Conservation (phyloP, 352 stramenopile genomes). For the Lagenidium sp. region DNA sequence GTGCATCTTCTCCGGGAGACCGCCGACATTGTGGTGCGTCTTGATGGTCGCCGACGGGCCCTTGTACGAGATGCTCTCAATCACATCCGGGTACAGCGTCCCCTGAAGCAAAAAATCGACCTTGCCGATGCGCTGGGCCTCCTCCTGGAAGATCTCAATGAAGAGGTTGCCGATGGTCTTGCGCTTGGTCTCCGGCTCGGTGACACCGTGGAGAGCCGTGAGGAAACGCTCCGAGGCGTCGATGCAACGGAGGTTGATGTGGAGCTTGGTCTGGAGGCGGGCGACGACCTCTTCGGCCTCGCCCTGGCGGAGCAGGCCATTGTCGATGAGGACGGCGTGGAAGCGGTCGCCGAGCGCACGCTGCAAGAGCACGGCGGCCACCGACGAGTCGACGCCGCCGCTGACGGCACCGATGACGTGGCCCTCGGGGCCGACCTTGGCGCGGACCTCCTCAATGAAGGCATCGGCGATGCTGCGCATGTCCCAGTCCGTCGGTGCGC, state of each 20-base stretch:
- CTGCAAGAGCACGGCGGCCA: conserved; percentile 97
- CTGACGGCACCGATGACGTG: conserved; percentile 98
- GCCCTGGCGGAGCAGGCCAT: conserved; percentile 95
- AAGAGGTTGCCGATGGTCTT: conserved; percentile 99
- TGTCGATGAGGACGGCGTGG: conserved; percentile 99
- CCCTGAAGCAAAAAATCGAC: conserved; percentile 96
- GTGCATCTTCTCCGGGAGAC: conserved; percentile 96
- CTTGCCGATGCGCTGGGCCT: conserved; percentile 74
- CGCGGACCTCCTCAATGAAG: conserved; percentile 86
- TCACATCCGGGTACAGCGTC: conserved; percentile 99
- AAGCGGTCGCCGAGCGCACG: conserved; percentile 96
- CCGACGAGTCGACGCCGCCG: conserved; percentile 98
- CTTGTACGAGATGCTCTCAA: conserved; percentile 99
- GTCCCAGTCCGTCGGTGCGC: conserved; percentile 94
- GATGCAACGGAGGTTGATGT: conserved; percentile 97
- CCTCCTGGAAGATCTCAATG: conserved; percentile 97
- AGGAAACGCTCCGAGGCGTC: conserved; percentile 97
- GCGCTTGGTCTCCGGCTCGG: conserved; percentile 97
- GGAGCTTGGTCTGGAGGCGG: conserved; percentile 82
- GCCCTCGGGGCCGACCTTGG: conserved; percentile 89
- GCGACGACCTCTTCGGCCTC: conserved; percentile 91
- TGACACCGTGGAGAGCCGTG: conserved; percentile 87
- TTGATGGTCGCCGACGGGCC: conserved; percentile 98
- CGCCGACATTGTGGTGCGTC: conserved; percentile 99
- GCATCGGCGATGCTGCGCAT: conserved; percentile 94